These are phyloP conservation scores for Apiotrichum veenhuisii DNA, from an alignment of 1,284 basidiomycete genomes.

Conservation along the genomic window DNA sequence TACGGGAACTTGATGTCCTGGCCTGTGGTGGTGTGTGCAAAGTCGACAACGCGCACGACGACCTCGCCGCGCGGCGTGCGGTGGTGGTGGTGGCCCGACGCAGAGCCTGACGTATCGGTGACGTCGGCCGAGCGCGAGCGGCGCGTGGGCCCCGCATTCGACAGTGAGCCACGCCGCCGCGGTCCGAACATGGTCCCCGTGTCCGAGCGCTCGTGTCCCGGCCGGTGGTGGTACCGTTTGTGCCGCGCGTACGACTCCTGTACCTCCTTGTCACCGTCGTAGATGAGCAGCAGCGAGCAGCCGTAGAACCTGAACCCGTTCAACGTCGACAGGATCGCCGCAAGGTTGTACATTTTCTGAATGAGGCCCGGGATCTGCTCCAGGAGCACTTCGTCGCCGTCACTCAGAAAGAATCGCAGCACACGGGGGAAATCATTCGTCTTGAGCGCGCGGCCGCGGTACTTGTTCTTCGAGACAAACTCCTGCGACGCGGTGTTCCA, in stretches of 20 bases:
- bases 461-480: conserved; percentile 94
- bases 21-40: conserved; percentile 97
- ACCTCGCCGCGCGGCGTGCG: conserved; percentile 77
- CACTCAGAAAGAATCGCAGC: conserved; percentile 76
- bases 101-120: too few relatives aligned
- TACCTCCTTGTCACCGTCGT: conserved; percentile 86
- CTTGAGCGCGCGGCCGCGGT: conserved; percentile 84
- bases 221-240: conserved; percentile 7
- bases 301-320: conserved; percentile 97
- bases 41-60: conserved; percentile 94
- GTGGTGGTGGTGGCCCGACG: conserved; percentile 21
- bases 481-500: conserved; percentile 79
- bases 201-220: conserved; percentile 10
- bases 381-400: conserved; percentile 76
- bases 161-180: conserved; percentile 5
- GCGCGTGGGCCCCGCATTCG: conserved; percentile 2
- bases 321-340: conserved; percentile 79
- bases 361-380: conserved; percentile 90
- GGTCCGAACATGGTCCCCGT: neutral
- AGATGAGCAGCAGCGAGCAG: conserved; percentile 92
- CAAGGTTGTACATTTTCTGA: conserved; percentile 89
- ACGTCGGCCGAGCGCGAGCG: conserved; percentile 15
- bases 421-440: conserved; percentile 79
- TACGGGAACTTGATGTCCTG: conserved; percentile 71
- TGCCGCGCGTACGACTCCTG: conserved; percentile 58